phyloP scores from a whole-genome alignment of 805 yeast genomes.

The Candida mattraensis region DNA sequence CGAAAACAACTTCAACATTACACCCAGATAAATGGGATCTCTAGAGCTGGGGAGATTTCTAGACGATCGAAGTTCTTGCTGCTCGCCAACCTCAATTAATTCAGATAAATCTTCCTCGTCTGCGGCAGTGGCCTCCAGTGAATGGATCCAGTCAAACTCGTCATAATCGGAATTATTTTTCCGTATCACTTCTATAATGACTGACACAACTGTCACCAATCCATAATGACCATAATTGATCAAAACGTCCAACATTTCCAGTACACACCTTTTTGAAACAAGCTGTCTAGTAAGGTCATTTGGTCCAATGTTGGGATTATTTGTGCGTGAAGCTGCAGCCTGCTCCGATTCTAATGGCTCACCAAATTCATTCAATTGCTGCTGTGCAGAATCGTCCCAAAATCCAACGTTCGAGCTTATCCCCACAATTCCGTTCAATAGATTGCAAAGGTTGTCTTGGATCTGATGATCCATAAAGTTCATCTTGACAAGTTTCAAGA shows the following conservation, averaged over 20 bases:
- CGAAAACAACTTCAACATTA: conserved; percentile 75
- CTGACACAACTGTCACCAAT: conserved; percentile 89
- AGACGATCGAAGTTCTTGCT: conserved; percentile 1
- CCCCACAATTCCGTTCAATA: conserved; percentile 83
- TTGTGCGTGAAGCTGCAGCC: conserved; percentile 30
- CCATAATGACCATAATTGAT: conserved; percentile 75
- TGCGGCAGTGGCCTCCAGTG: conserved; percentile 22
- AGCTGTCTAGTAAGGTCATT: conserved; percentile 89
- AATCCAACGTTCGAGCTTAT: conserved; percentile 39
- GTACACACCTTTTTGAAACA: conserved; percentile 68
- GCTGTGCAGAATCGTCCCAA: conserved; percentile 26
- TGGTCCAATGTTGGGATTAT: conserved; percentile 91
- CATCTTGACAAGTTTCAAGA: conserved; percentile 61
- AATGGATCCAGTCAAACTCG: conserved; percentile 38
- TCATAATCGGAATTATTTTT: conserved; percentile 96
- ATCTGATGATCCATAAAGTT: conserved; percentile 33
- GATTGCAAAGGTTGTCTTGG: conserved; percentile 56
- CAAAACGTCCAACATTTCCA: conserved; percentile 71
- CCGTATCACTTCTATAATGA: conserved; percentile 88
- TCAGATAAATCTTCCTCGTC: conserved; percentile 15
- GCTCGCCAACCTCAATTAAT: conserved; percentile 2
- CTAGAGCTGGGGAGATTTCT: conserved; percentile 76
- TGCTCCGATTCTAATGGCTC: conserved; percentile 59
- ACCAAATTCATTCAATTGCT: conserved; percentile 49
- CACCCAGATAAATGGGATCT: conserved; percentile 91